Conservation (phyloP, 441 rosid species). For the Daphne laureola region DNA sequence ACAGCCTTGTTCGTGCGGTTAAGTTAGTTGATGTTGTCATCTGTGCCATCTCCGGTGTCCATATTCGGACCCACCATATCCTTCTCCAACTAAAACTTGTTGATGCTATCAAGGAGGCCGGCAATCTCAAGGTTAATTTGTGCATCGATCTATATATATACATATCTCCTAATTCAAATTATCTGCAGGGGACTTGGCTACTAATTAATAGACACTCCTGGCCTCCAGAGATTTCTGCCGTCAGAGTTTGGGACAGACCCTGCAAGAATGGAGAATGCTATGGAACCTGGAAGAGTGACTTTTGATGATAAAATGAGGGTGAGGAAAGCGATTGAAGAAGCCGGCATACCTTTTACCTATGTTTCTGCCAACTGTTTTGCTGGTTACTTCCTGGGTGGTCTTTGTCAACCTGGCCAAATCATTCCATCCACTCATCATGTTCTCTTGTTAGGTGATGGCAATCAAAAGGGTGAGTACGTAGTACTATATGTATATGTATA, state of each 20-base stretch:
- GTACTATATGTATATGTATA: neutral
- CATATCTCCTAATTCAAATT: too few relatives aligned
- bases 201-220: too few relatives aligned
- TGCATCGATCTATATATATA: too few relatives aligned
- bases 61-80: slow-evolving; percentile 42
- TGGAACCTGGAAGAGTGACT: slow-evolving; percentile 43
- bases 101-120: slow-evolving; percentile 51
- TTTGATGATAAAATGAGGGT: slow-evolving; percentile 54
- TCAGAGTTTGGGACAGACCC: slow-evolving; percentile 57
- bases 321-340: slow-evolving; percentile 39
- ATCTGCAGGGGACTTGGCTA: too few relatives aligned
- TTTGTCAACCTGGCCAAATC: slow-evolving; percentile 43
- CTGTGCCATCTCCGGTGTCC: slow-evolving; percentile 54
- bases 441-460: slow-evolving; percentile 33
- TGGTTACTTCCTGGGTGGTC: slow-evolving; percentile 39
- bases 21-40: slow-evolving; percentile 45
- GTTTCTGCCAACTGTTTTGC: slow-evolving; percentile 56
- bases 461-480: slow-evolving; percentile 25
- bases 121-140: slow-evolving; percentile 40
- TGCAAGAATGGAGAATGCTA: slow-evolving; percentile 35
- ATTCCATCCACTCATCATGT: slow-evolving; percentile 43
- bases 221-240: slow-evolving; percentile 46
- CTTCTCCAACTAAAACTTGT: slow-evolving; percentile 59
- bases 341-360: slow-evolving; percentile 34
- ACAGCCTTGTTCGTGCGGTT: slow-evolving; percentile 43